Conservation (phyloP, 768 basidiomycete genomes). For the Calocybe gangraenosa region DNA sequence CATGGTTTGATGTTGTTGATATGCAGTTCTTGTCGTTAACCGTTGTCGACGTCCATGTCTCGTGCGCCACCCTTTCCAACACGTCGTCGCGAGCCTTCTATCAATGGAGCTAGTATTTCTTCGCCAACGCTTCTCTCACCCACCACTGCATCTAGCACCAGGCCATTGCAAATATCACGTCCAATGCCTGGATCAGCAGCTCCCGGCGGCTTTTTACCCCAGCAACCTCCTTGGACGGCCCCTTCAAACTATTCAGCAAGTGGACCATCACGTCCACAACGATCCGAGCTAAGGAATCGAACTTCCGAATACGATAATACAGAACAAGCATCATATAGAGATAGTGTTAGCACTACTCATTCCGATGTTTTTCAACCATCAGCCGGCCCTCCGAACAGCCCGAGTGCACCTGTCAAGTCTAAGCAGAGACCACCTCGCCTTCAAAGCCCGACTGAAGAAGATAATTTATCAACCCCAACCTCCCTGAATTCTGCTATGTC, state of each 20-base stretch:
- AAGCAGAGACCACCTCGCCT: slow-evolving; percentile 27
- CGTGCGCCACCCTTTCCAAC: slow-evolving; percentile 53
- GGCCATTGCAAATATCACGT: slow-evolving; percentile 61
- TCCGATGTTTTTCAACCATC: slow-evolving; percentile 22
- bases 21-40: neutral
- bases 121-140: slow-evolving; percentile 32
- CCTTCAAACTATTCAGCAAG: slow-evolving; percentile 37
- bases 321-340: slow-evolving; percentile 43
- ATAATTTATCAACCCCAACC: slow-evolving; percentile 37
- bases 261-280: slow-evolving; percentile 60
- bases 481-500: slow-evolving; percentile 55
- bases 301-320: slow-evolving; percentile 49
- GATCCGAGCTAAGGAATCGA: slow-evolving; percentile 61
- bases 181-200: slow-evolving; percentile 47
- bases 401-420: slow-evolving; percentile 14
- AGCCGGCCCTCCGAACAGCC: slow-evolving; percentile 8
- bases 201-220: slow-evolving; percentile 38
- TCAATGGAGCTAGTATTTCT: slow-evolving; percentile 32
- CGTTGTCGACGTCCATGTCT: slow-evolving; percentile 40
- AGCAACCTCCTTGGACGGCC: slow-evolving; percentile 29
- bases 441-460: slow-evolving; percentile 30
- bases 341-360: slow-evolving; percentile 46
- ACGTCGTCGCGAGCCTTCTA: slow-evolving; percentile 47
- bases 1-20: slow-evolving; percentile 8
- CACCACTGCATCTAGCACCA: slow-evolving; percentile 31